phyloP scores from a whole-genome alignment of 352 stramenopile species.

The Blastocystis sp. region DNA sequence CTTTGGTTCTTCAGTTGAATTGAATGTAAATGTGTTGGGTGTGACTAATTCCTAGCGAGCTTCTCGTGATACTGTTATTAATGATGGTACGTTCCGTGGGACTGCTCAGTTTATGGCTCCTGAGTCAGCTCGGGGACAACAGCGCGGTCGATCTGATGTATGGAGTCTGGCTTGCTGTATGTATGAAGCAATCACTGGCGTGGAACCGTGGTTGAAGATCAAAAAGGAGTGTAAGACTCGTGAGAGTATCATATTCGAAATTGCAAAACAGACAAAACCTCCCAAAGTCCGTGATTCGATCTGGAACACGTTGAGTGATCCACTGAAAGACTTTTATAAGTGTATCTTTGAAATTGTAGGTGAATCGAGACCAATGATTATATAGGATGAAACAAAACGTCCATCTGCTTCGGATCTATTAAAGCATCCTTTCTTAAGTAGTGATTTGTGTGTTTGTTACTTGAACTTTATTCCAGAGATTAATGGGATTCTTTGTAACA shows the following conservation, averaged over 20 bases:
- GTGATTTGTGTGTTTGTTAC: not conserved
- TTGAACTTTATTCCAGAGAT: not conserved
- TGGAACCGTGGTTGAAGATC: not conserved
- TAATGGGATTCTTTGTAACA: not conserved
- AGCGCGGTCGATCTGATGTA: slow-evolving; percentile 31
- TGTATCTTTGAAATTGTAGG: slow-evolving; percentile 1
- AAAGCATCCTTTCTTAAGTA: slow-evolving; percentile 14
- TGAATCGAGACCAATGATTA: not conserved
- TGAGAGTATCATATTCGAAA: slow-evolving; percentile 10
- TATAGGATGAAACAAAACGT: slow-evolving; percentile 24
- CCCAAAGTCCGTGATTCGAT: not conserved
- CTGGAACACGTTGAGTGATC: not conserved
- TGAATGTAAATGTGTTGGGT: not conserved
- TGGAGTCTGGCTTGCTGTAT: slow-evolving; percentile 57
- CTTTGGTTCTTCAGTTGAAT: not conserved
- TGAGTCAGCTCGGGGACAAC: not conserved
- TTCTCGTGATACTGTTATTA: slow-evolving; percentile 18
- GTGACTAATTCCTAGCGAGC: not conserved
- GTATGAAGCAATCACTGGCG: slow-evolving; percentile 32
- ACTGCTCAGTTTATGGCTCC: slow-evolving; percentile 25
- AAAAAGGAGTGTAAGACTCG: not conserved
- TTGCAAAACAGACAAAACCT: not conserved
- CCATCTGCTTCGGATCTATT: slow-evolving; percentile 7
- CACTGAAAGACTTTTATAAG: not conserved
- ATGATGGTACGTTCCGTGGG: not conserved